Evolutionary conservation across 2,329 filamentous ascomycete species (phyloP).

Genomic region (Pseudogymnoascus sp.): DNA sequence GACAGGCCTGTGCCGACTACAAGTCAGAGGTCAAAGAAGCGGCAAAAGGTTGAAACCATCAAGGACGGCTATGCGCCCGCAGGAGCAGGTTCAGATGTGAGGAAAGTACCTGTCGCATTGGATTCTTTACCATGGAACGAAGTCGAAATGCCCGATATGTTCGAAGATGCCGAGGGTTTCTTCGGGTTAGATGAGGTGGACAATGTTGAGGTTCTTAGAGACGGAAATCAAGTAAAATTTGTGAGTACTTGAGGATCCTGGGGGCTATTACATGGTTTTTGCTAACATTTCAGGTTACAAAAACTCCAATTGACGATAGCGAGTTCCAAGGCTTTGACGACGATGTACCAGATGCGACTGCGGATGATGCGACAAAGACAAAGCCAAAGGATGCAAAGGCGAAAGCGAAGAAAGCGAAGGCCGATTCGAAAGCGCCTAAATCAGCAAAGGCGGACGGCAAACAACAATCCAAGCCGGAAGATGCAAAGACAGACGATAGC

Average conservation of each 20-base stretch:
- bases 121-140: conserved; percentile 48
- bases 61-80: conserved; percentile 11
- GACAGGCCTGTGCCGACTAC: conserved; percentile 18
- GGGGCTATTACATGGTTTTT: conserved; percentile 12
- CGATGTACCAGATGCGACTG: conserved; percentile 25
- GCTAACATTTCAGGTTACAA: conserved; percentile 16
- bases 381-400: conserved; percentile 18
- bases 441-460: conserved; percentile 23
- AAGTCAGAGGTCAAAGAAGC: conserved; percentile 25
- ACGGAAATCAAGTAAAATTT: conserved; percentile 52
- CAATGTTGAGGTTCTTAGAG: conserved; percentile 73
- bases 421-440: not conserved
- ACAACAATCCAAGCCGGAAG: conserved; percentile 12
- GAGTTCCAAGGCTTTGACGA: conserved; percentile 62
- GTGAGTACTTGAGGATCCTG: conserved; percentile 29
- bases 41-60: conserved; percentile 25
- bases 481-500: conserved; percentile 21
- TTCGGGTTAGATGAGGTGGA: conserved; percentile 87
- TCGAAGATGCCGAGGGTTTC: conserved; percentile 89
- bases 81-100: conserved; percentile 11
- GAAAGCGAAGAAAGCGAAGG: conserved; percentile 21
- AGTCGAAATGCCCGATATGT: conserved; percentile 62
- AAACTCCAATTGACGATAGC: conserved; percentile 35
- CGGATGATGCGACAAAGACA: not conserved
- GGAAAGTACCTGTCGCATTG: conserved; percentile 36